Conservation (phyloP, 2,329 filamentous ascomycete species). For the Stemphylium vesicarium region DNA sequence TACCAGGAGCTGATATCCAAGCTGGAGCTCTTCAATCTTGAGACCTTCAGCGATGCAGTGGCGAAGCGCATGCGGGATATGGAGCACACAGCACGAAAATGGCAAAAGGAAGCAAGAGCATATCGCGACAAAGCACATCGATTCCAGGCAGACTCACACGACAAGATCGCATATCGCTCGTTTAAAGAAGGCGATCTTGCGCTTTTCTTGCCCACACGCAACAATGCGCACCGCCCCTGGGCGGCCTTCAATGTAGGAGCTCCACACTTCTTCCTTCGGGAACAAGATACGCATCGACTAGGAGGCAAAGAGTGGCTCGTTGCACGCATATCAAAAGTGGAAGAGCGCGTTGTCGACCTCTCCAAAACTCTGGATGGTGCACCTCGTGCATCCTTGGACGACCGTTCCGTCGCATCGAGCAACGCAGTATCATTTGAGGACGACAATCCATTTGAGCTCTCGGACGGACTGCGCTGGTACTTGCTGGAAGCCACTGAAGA, state of each 20-base stretch:
- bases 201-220: slow-evolving; percentile 90
- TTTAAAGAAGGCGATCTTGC: slow-evolving; percentile 98
- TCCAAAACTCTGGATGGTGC: slow-evolving; percentile 72
- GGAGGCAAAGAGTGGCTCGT: slow-evolving; percentile 93
- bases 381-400: slow-evolving; percentile 52
- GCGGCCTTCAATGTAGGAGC: slow-evolving; percentile 98
- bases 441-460: slow-evolving; percentile 96
- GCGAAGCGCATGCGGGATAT: slow-evolving; percentile 91
- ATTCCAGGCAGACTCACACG: slow-evolving; percentile 82
- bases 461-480: slow-evolving; percentile 95
- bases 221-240: slow-evolving; percentile 94
- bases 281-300: slow-evolving; percentile 87
- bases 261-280: slow-evolving; percentile 94
- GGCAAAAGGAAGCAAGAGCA: slow-evolving; percentile 83
- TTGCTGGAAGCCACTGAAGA: slow-evolving; percentile 93
- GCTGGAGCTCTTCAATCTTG: slow-evolving; percentile 80
- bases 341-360: slow-evolving; percentile 91
- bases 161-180: slow-evolving; percentile 93
- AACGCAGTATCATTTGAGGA: slow-evolving; percentile 70
- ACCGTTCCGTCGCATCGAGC: slow-evolving; percentile 59
- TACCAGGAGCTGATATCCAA: slow-evolving; percentile 77
- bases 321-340: slow-evolving; percentile 86
- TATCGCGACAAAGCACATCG: slow-evolving; percentile 87
- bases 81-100: slow-evolving; percentile 90
- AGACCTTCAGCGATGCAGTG: slow-evolving; percentile 82